Evolutionary conservation across 768 basidiomycete species (phyloP).

Genomic region (Candolleomyces efflorescens): DNA sequence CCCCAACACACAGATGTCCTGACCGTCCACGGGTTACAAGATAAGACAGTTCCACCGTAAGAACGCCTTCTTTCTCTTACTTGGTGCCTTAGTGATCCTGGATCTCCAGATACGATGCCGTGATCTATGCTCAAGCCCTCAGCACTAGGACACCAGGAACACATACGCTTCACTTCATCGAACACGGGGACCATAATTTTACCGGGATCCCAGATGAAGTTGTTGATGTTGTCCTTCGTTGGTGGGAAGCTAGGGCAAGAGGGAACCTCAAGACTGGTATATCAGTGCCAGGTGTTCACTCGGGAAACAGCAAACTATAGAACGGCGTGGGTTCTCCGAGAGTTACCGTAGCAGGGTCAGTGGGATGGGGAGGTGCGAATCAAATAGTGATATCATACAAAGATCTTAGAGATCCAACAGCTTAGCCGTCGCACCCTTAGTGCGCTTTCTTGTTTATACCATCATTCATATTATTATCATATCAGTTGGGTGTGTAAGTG

Average conservation of each 20-base stretch:
- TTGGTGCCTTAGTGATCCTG: background rate
- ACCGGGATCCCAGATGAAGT: constrained; percentile 65
- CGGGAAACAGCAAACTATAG: constrained; percentile 20
- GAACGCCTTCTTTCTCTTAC: constrained; percentile 22
- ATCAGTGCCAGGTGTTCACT: constrained; percentile 53
- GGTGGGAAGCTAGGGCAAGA: constrained; percentile 51
- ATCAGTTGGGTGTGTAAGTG: too few species aligned
- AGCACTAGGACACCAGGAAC: constrained; percentile 58
- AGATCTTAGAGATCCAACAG: background rate
- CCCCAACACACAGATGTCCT: constrained; percentile 63
- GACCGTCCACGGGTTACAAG: constrained; percentile 72
- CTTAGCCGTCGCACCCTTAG: too few species aligned
- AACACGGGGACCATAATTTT: constrained; percentile 79
- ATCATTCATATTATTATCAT: background rate
- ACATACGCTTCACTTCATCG: constrained; percentile 64
- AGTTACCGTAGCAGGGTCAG: too few species aligned
- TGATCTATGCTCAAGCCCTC: constrained; percentile 63
- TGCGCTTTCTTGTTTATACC: background rate
- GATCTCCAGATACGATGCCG: constrained; percentile 58
- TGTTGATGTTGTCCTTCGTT: constrained; percentile 61
- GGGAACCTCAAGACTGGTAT: constrained; percentile 55
- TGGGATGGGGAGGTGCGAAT: background rate
- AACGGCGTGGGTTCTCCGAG: background rate
- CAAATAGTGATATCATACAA: background rate
- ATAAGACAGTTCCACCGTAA: constrained; percentile 68